Base-by-base conservation (phyloP, 768 basidiomycete species). In the Rhizopogon sp. region DNA sequence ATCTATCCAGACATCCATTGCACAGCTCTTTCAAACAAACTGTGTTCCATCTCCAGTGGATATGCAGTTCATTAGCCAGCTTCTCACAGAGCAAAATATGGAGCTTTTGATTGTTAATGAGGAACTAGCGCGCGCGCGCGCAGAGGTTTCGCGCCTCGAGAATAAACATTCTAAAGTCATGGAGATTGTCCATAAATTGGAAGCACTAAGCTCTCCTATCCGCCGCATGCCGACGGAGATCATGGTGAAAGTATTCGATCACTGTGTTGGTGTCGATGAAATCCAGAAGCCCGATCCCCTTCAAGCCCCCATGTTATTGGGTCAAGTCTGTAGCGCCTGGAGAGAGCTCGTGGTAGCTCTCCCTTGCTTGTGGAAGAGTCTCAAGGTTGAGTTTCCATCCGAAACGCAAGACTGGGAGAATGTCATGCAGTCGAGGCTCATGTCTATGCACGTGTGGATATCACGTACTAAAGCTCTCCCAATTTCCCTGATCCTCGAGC, bases 181-280 rank as follows among this genome's bases (percentile, higher is more conserved):
- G 5, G 46, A 3, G n/a, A 39, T 69, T 54, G 56, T 67, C 13
- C 58, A 56, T 1, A 61, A 68, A 45, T 61, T 68, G 44, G 57
- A 67, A 28, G 67, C 69, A 0, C 62, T 68, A 22, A 10, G 61
- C 13, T 67, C 67, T 9, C 69, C 67, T 51, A 53, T 67, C 5
- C 69, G 69, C 33, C 69, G 67, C 52, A 59, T 70, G 58, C 67
- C 67, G 47, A 67, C 59, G 10, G 67, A 68, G 53, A 59, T 70
- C 57, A 67, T 68, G 55, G 53, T 55, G 14, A 65, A 53, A 7
- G 14, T 68, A 29, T 68, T 68, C 41, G 65, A 67, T 35, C 58
- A 59, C 25, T 70, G 57, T 28, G 28, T 61, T 6, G 53, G 9
- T 7, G 65, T 61, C 28, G 47, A 60, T 9, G 44, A 40, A 14